Evolutionary conservation across 345 rosid genomes (phyloP), one percentile per base, ranked within the genome.

Genomic region (Camelina hispida): DNA sequence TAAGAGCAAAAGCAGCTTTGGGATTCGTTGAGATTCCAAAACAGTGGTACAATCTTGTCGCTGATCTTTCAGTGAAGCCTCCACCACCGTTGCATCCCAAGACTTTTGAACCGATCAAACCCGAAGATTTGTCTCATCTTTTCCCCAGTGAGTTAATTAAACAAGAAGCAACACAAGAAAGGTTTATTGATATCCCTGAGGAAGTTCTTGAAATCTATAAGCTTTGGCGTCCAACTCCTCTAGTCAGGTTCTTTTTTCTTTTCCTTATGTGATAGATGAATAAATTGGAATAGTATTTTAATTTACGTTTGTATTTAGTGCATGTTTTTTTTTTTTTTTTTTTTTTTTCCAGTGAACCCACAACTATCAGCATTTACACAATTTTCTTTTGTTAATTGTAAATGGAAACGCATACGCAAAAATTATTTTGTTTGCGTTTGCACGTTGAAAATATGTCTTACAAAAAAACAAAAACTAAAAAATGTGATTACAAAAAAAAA

Each of bases 191-290:
- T 69, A 94, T 94, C 23, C 98, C 98, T 14, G 88, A 88, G 4
- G 95, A 94, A 73, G 95, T 94, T 83, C 84, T 83, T 71, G 97
- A 91, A 20, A 69, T 91, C 67, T 91, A 91, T 75, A 73, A 73
- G 67, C 95, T 94, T 58, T 94, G 97, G 98, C 97, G 97, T 17
- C 98, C 98, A 9, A 91, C 97, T 6, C 98, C 98, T 65, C 73
- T 91, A 59, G 89, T 91, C 58, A 93, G 98, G 98, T 93, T 62
- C 60, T 43, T 35, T 6, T 43, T 0, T 18, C 14, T 13, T 32
- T 10, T 16, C 28, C 28, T 6, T 30, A 30, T 56, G 32, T 54
- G 30, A 52, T 52, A 15, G n/a, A 52, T 52, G 15, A 22, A 55
- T 54, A 28, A 25, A 53, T 0, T 54, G 35, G 35, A 32, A 32